Conservation (phyloP, 2,329 filamentous ascomycete genomes). For the Trichoderma sp. region DNA sequence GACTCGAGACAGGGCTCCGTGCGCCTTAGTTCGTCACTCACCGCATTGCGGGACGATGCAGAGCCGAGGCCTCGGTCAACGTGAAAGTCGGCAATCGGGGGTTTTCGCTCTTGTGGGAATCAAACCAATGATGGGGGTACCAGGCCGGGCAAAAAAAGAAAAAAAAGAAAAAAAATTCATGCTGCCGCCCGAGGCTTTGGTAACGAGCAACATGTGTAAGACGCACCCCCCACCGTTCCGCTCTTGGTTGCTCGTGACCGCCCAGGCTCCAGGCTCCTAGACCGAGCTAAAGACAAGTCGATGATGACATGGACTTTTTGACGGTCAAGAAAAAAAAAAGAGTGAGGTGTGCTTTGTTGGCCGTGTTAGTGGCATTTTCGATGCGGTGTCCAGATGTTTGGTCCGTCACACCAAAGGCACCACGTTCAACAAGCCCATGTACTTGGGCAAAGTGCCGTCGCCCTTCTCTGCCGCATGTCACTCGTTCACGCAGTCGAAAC, state of each 20-base stretch:
- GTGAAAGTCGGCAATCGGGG: constrained; percentile 8
- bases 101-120: not conserved
- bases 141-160: not conserved
- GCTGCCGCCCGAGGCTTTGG: constrained; percentile 4
- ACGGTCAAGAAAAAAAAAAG: not conserved
- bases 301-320: constrained; percentile 13
- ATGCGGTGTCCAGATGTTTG: not conserved
- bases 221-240: not conserved
- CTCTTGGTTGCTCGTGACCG: constrained; percentile 7
- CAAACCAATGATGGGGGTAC: not conserved
- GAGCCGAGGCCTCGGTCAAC: constrained; percentile 17
- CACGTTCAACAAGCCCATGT: not conserved
- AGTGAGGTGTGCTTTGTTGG: not conserved
- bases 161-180: not conserved
- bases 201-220: not conserved
- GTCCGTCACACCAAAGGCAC: not conserved
- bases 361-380: not conserved
- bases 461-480: not conserved
- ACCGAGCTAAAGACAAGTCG: not conserved
- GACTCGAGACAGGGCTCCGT: constrained; percentile 8
- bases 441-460: not conserved
- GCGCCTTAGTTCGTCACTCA: constrained; percentile 1
- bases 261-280: not conserved
- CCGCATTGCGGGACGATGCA: constrained; percentile 17
- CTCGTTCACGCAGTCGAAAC: not conserved